Percentiles rank a stretch among this genome's conserved stretches.
These are phyloP conservation scores for Xanthoconium purpureum DNA, from an alignment of 768 basidiomycete genomes.

Conservation along the genomic window DNA sequence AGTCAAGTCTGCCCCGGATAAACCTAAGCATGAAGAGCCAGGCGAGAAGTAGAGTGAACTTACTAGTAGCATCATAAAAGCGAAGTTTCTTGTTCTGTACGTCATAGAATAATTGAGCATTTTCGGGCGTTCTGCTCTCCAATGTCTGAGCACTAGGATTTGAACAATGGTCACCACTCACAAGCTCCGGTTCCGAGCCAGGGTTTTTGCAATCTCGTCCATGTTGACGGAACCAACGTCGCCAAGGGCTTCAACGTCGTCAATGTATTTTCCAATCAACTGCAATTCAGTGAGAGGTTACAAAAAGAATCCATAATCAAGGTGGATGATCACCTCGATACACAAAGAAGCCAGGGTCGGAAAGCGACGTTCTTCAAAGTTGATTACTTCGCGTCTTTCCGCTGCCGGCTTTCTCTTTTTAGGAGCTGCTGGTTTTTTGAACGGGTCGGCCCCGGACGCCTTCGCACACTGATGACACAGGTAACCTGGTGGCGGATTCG, in stretches of 20 bases:
- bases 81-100: slow-evolving; percentile 61
- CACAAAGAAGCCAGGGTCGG: slow-evolving; percentile 76
- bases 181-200: slow-evolving; percentile 81
- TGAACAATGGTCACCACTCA: slow-evolving; percentile 38
- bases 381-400: slow-evolving; percentile 65
- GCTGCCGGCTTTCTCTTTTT: slow-evolving; percentile 60
- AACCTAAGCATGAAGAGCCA: background rate
- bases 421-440: slow-evolving; percentile 70
- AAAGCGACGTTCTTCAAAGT: slow-evolving; percentile 68
- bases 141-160: background rate
- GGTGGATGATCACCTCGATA: slow-evolving; percentile 53
- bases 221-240: slow-evolving; percentile 84
- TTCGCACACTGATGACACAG: slow-evolving; percentile 86
- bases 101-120: slow-evolving; percentile 83
- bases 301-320: background rate
- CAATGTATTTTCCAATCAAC: slow-evolving; percentile 82
- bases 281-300: slow-evolving; percentile 26
- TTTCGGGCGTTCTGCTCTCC: slow-evolving; percentile 62
- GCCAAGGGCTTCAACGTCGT: slow-evolving; percentile 86
- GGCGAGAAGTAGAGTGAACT: slow-evolving; percentile 21
- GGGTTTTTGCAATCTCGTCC: slow-evolving; percentile 77
- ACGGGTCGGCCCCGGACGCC: slow-evolving; percentile 73
- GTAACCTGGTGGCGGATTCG: slow-evolving; percentile 66
- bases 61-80: slow-evolving; percentile 90
- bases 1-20: slow-evolving; percentile 53